Base-by-base conservation (phyloP, 805 yeast genomes). In the Tanozyma kutaoensis region DNA sequence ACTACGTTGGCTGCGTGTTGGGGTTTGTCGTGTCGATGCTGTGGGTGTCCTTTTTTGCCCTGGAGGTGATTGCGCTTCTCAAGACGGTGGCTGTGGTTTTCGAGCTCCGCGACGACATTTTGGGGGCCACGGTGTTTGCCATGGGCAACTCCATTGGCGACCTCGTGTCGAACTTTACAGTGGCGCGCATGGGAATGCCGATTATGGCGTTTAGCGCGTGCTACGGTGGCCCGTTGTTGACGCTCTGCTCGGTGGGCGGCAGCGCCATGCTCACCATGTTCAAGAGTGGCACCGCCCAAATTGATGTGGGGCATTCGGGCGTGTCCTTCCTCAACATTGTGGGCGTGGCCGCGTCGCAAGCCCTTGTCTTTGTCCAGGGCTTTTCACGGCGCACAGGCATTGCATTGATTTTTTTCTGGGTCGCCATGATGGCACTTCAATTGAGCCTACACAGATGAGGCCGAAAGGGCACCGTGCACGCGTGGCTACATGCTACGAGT, bases 171-270 rank as follows among this genome's bases (percentile, higher is more conserved):
- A 84, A 88, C 39, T 48, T 77, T 20, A 77, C 93, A 0, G 69
- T 88, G 15, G 85, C 94, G 1, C 58, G 58, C 31, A 67, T 81
- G 63, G 95, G 94, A 0, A 74, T 71, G 53, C 81, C 94, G 0
- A 63, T 78, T 24, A 79, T 88, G 79, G 96, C 96, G 0, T 58
- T 91, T n/a, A 80, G 91, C 16, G 95, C 96, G 0, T 86, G 97
- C 43, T 78, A 86, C 47, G 97, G 96, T 0, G 84, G 95, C 1
- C 97, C 97, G 0, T 52, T 88, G 31, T 48, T 91, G 23, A 77
- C 85, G 28, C 55, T 91, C 8, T 59, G 86, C 22, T 93, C 96
- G 0, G 54, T 88, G 33, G 95, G 96, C 0, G 42, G 76, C 4
- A 77, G 80, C 38, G 4, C 26, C 44, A 10, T 9, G 5, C 8